Evolutionary conservation across 352 stramenopile species (phyloP).

Genomic region (Phytopythium oedochilum): DNA sequence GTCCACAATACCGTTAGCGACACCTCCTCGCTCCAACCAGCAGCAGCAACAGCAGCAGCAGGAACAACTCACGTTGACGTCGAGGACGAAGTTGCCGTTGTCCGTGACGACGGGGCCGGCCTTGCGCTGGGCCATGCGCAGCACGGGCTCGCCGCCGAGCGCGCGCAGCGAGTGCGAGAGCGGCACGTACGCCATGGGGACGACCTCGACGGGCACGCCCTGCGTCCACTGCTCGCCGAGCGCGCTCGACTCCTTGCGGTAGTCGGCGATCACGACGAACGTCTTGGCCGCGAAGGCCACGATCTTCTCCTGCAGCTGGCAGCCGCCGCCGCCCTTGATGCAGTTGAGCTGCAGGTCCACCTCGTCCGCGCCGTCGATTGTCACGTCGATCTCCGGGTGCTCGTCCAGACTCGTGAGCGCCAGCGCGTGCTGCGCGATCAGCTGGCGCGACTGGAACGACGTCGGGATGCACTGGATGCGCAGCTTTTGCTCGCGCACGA

Average conservation of each 20-base stretch:
- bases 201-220: slow-evolving; percentile 95
- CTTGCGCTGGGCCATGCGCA: slow-evolving; percentile 89
- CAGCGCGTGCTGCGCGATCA: slow-evolving; percentile 78
- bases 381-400: slow-evolving; percentile 93
- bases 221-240: slow-evolving; percentile 88
- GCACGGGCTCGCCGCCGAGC: slow-evolving; percentile 46
- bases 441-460: slow-evolving; percentile 96
- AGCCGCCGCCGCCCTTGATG: slow-evolving; percentile 97
- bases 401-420: slow-evolving; percentile 79
- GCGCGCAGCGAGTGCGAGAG: slow-evolving; percentile 75
- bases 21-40: not conserved
- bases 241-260: slow-evolving; percentile 87
- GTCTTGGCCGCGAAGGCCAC: slow-evolving; percentile 93
- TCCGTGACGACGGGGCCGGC: slow-evolving; percentile 97
- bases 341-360: slow-evolving; percentile 97
- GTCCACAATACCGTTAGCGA: not conserved
- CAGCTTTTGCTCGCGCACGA: slow-evolving; percentile 89
- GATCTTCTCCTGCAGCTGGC: slow-evolving; percentile 94
- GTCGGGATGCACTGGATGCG: slow-evolving; percentile 97
- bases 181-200: slow-evolving; percentile 96
- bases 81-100: slow-evolving; percentile 93
- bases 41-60: too few relatives aligned
- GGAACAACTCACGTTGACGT: slow-evolving; percentile 67
- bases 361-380: slow-evolving; percentile 98
- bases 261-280: slow-evolving; percentile 97